Base-by-base conservation (phyloP, 2,329 filamentous ascomycete genomes). In the Shiraia sp. region DNA sequence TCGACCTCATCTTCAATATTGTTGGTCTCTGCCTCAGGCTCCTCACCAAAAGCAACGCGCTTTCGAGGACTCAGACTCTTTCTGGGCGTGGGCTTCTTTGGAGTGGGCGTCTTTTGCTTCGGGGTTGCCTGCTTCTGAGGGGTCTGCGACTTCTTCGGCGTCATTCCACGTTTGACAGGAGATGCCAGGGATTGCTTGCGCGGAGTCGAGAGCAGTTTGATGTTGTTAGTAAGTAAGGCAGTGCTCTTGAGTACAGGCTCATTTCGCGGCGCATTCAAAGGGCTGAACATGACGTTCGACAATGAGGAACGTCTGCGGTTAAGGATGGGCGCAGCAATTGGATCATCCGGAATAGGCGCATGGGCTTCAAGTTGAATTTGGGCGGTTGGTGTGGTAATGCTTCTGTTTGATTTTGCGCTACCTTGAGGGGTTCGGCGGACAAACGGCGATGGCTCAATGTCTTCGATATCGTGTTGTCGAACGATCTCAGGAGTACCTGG, bases 201-300 rank as follows among this genome's bases (percentile, higher is more conserved):
- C 4, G 75, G 75, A 0, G 75, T 78, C 0, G 72, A 74, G 36
- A 78, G 65, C 12, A 75, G 59, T 43, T 72, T 76, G 54, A 77
- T 75, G 26, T 66, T 74, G 44, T 75, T 72, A 6, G 66, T 61
- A 15, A 75, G 42, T 17, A 68, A 22, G n/a, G 59, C 48, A 6
- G 61, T 61, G 37, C 57, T 68, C 43, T 64, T 66, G 15, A 68
- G 42, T 3, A 51, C 44, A 10, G 60, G 53, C 17, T 67, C 65
- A 27, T 64, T 61, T 15, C 53, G 54, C 10, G 51, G 47, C 8
- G 50, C 49, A 13, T 55, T 56, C 32, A 69, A 47, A 27, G 66
- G 66, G 30, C 66, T 69, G 48, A 68, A 69, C 12, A 66, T 64
- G 8, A 68, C 57, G 9, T 51, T 48, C 17, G 63, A 65, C 10